These are phyloP conservation scores for Blumeria graminis DNA, from an alignment of 2,329 filamentous ascomycete species.

Conservation along the genomic window DNA sequence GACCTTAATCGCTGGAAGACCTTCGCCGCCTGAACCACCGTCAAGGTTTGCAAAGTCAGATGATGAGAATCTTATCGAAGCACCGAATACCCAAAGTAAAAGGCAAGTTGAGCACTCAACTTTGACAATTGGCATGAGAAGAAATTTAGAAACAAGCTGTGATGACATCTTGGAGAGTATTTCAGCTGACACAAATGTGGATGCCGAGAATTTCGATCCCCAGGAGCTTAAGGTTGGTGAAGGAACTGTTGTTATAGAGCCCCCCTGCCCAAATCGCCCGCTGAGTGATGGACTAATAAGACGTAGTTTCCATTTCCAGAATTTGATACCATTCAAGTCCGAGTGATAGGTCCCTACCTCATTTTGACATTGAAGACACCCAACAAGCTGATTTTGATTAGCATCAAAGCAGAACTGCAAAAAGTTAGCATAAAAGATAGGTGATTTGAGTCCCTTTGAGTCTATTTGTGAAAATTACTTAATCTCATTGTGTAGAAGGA, in stretches of 20 bases:
- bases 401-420: no score
- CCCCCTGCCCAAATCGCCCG: background rate
- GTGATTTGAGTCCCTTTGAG: no score
- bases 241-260: no score
- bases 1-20: constrained; percentile 10
- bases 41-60: background rate
- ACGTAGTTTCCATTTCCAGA: constrained; percentile 2
- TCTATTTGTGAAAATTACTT: no score
- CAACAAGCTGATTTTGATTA: background rate
- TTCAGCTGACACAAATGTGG: background rate
- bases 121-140: background rate
- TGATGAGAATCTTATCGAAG: constrained; percentile 3
- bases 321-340: background rate
- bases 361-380: background rate
- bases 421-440: no score
- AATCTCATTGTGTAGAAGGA: no score
- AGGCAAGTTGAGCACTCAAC: background rate
- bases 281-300: background rate
- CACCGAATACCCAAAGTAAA: constrained; percentile 3
- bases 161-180: background rate
- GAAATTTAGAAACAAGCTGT: background rate
- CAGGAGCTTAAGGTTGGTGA: background rate
- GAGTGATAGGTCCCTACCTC: constrained; percentile 2
- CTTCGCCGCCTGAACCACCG: background rate
- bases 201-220: background rate